Evolutionary conservation across 2,329 filamentous ascomycete genomes (phyloP), one percentile per base, ranked within the genome.

Genomic region (Nakataea oryzae): DNA sequence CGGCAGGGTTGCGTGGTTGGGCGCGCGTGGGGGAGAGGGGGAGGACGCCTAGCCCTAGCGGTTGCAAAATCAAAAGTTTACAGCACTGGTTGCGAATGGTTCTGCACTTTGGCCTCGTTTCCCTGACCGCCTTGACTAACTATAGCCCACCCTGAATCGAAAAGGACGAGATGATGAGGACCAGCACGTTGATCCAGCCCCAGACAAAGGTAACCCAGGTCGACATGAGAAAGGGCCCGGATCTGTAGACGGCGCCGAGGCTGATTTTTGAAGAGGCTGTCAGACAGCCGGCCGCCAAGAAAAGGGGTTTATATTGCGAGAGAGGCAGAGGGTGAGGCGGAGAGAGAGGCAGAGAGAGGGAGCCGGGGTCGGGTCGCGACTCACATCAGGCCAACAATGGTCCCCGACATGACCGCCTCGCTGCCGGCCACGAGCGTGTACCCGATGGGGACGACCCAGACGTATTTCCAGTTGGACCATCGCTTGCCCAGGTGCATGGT

Each of bases 161-260:
- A 73, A 96, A 96, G 4, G 91, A 95, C 6, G 91, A 95, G 65
- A 96, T 79, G 59, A 96, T 86, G 57, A 97, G 78, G 32, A 96
- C 82, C 58, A 96, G 74, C 12, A 93, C 86, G 72, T 91, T 96
- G 73, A 93, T 88, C 70, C 90, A 82, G 1, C 86, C 90, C 93
- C 93, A 96, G 27, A 93, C 83, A 70, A 95, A 89, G 0, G 93
- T 93, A 60, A 96, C 90, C 92, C 92, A 96, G 0, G 93, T 96
- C 57, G 91, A 93, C 91, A 96, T 95, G 69, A 86, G 81, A 72
- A 93, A 96, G 74, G 88, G 91, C 56, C 91, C 93, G 2, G 88
- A 84, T 67, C 86, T 84, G 71, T 96, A 96, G 47, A 93, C 84
- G 11, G 88, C 90, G 14, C 90, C 91, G 26, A 96, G 77, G 59